Evolutionary conservation across 1,284 basidiomycete genomes (phyloP).

Genomic region (Paramarasmius palmivorus): DNA sequence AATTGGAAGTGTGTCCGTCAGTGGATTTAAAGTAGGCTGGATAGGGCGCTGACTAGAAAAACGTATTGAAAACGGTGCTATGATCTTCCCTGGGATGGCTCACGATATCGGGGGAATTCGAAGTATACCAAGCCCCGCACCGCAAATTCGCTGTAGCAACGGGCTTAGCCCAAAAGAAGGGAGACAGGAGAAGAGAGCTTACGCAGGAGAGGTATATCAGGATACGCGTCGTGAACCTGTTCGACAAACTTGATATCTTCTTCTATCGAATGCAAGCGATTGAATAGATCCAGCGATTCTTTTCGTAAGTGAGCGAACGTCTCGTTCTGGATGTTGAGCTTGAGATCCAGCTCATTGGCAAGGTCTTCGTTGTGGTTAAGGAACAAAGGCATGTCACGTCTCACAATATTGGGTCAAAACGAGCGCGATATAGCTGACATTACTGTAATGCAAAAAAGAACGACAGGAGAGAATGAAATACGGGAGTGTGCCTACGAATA

Average conservation of each 20-base stretch:
- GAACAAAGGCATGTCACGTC: no score
- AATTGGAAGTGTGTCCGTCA: conserved; percentile 88
- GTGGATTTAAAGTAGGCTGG: conserved; percentile 96
- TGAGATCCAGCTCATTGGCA: neutral
- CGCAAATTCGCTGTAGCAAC: conserved; percentile 78
- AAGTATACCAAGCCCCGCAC: conserved; percentile 93
- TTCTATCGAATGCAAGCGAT: conserved; percentile 82
- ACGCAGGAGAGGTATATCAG: conserved; percentile 67
- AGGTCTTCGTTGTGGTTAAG: neutral
- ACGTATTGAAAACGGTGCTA: conserved; percentile 1
- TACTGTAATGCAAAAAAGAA: no score
- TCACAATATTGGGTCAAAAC: no score
- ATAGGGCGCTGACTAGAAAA: conserved; percentile 33
- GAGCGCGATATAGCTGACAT: no score
- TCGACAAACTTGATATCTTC: conserved; percentile 76
- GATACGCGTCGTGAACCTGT: conserved; percentile 57
- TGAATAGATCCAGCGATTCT: conserved; percentile 78
- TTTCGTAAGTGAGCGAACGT: conserved; percentile 46
- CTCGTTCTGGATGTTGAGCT: neutral
- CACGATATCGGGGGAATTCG: conserved; percentile 68
- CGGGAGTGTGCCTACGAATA: no score
- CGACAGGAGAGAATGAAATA: no score
- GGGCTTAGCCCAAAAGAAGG: neutral
- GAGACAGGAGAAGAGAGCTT: conserved; percentile 25
- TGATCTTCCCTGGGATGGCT: conserved; percentile 19